These are phyloP conservation scores for Salix viminalis DNA, from an alignment of 345 rosid genomes.

Conservation along the genomic window DNA sequence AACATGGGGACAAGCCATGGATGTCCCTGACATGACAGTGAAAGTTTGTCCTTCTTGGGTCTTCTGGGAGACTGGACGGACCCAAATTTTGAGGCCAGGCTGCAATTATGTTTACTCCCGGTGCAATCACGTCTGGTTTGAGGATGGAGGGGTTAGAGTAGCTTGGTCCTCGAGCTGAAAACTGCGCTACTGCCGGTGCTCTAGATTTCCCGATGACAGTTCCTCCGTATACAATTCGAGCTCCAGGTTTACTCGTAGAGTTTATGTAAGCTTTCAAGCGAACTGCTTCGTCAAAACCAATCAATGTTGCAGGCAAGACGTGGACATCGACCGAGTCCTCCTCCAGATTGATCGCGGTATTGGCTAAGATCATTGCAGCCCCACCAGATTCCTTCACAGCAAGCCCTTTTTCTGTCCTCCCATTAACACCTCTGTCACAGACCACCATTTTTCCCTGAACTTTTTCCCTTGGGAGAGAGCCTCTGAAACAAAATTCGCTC, in stretches of 20 bases:
- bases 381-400: conserved; percentile 87
- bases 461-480: conserved; percentile 62
- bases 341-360: conserved; percentile 68
- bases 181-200: conserved; percentile 82
- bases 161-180: conserved; percentile 93
- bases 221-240: conserved; percentile 64
- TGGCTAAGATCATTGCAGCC: conserved; percentile 81
- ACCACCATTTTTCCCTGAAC: conserved; percentile 77
- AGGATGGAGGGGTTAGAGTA: conserved; percentile 61
- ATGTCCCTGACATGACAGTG: conserved; percentile 92
- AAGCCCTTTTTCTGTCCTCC: conserved; percentile 82
- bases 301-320: conserved; percentile 67
- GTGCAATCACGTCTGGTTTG: conserved; percentile 89
- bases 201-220: conserved; percentile 61
- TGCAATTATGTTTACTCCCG: conserved; percentile 92
- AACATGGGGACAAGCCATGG: conserved; percentile 97
- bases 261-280: conserved; percentile 65
- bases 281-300: conserved; percentile 55
- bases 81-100: conserved; percentile 98
- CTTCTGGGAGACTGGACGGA: conserved; percentile 74
- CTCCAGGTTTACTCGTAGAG: conserved; percentile 52
- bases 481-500: conserved; percentile 69
- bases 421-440: conserved; percentile 83
- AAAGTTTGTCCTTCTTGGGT: conserved; percentile 83
- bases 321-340: conserved; percentile 87